Percentiles rank a stretch among this genome's conserved stretches.
These are phyloP conservation scores for Agastache rugosa DNA, from an alignment of 257 asterid genomes.

Conservation along the genomic window DNA sequence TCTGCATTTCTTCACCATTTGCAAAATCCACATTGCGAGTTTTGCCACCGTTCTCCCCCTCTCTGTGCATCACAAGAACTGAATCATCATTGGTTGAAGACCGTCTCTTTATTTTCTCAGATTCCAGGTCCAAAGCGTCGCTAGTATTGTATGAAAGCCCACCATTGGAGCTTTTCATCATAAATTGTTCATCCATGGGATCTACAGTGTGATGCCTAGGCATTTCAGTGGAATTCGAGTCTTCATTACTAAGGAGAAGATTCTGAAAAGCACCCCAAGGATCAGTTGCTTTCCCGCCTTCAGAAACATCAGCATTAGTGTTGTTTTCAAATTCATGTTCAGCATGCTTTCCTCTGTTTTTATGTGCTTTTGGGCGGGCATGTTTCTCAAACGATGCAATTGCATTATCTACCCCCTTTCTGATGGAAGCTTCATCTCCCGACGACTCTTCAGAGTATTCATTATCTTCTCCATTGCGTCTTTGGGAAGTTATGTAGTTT, in stretches of 20 bases:
- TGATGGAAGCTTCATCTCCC: slow-evolving; percentile 65
- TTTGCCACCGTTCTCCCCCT: slow-evolving; percentile 44
- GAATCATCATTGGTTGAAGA: slow-evolving; percentile 56
- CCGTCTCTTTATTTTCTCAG: slow-evolving; percentile 48
- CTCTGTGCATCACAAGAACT: slow-evolving; percentile 49
- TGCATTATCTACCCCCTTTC: slow-evolving; percentile 68
- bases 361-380: slow-evolving; percentile 43
- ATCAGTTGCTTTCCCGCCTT: slow-evolving; percentile 45
- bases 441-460: slow-evolving; percentile 57
- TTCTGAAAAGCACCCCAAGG: slow-evolving; percentile 80
- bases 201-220: slow-evolving; percentile 37
- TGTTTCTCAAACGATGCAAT: slow-evolving; percentile 58
- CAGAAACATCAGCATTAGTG: slow-evolving; percentile 35
- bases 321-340: slow-evolving; percentile 36
- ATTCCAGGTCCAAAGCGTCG: slow-evolving; percentile 41
- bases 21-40: slow-evolving; percentile 47
- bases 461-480: slow-evolving; percentile 59
- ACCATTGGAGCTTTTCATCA: slow-evolving; percentile 43
- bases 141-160: slow-evolving; percentile 40
- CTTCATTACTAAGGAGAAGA: slow-evolving; percentile 66
- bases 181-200: slow-evolving; percentile 50
- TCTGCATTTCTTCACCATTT: slow-evolving; percentile 51
- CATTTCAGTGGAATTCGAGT: slow-evolving; percentile 39
- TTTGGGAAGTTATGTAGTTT: slow-evolving; percentile 77
- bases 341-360: slow-evolving; percentile 46